Evolutionary conservation across 2,329 filamentous ascomycete species (phyloP), one percentile per base, ranked within the genome.

Genomic region (Ceratocystis harringtonii): DNA sequence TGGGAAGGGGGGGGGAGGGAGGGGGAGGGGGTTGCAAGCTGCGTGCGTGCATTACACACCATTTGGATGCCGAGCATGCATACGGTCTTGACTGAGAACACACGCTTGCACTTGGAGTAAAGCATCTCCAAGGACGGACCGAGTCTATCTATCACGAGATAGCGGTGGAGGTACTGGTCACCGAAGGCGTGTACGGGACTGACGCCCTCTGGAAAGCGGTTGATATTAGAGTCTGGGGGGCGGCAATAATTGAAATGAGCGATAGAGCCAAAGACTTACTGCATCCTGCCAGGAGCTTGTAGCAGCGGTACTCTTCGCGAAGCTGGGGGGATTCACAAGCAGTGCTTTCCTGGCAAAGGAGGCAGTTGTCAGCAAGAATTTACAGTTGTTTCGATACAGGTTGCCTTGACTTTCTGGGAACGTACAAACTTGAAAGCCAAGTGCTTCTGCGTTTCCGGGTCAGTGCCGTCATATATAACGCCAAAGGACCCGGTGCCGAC

Each of bases 401-500:
- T 25, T 25, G 60, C 4, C 41, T 12, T 28, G 15, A 22, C n/a
- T 45, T 19, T 3, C 15, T 7, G 25, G 52, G 22, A 17, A 58
- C 63, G 22, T 45, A 65, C 66, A 65, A 67, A 67, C 36, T 67
- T 67, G 45, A 67, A 50, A 8, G 66, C 66, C 7, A 65, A 32
- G 25, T 57, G 55, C 48, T 60, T 45, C 10, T 15, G 44, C 2
- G 44, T 58, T 2, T 60, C 44, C 15, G 57, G 32, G 22, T 64
- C 60, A 7, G 43, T 36, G 2, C 62, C 66, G n/a, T 60, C 66
- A 36, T 65, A 67, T 6, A 67, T 61, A n/a, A 67, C 66, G 12
- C 66, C 66, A 45, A 67, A 67, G 12, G 66, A 67, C 10, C 66
- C 66, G 8, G 63, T 65, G 44, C 66, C 66, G 22, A 67, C 57